Conservation (phyloP, 1,284 basidiomycete species). For the Xerocomus amazonicus region DNA sequence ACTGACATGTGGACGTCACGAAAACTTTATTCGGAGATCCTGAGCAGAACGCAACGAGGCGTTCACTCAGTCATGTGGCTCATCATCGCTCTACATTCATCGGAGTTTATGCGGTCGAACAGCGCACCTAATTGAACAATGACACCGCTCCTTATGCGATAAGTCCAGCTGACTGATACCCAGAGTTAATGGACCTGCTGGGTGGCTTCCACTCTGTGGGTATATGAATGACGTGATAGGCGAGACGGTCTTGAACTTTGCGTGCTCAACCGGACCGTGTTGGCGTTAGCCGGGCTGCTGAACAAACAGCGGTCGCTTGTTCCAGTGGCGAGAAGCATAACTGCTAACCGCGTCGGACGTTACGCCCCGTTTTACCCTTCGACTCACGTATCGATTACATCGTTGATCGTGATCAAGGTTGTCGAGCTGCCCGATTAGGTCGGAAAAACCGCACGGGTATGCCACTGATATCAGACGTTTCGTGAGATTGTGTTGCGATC, state of each 20-base stretch:
- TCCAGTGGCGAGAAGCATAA: slow-evolving; percentile 4
- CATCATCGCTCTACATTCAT: slow-evolving; percentile 3
- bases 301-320: slow-evolving; percentile 14
- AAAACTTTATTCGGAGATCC: neutral
- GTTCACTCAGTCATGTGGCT: slow-evolving; percentile 7
- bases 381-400: slow-evolving; percentile 8
- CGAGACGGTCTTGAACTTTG: slow-evolving; percentile 30
- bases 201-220: slow-evolving; percentile 11
- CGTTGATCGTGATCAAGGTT: slow-evolving; percentile 19
- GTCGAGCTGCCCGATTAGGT: slow-evolving; percentile 9
- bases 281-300: slow-evolving; percentile 13
- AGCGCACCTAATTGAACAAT: slow-evolving; percentile 17
- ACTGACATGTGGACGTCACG: slow-evolving; percentile 4
- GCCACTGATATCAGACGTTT: slow-evolving; percentile 18
- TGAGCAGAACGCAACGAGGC: slow-evolving; percentile 13
- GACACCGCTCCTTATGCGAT: slow-evolving; percentile 19
- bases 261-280: slow-evolving; percentile 16
- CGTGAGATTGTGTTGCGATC: slow-evolving; percentile 17
- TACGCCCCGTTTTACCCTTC: slow-evolving; percentile 8
- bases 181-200: slow-evolving; percentile 17
- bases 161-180: slow-evolving; percentile 19
- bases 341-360: slow-evolving; percentile 17
- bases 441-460: slow-evolving; percentile 9
- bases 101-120: slow-evolving; percentile 23
- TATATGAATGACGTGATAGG: slow-evolving; percentile 33